Evolutionary conservation across 2,329 filamentous ascomycete genomes (phyloP), one percentile per base, ranked within the genome.

Genomic region (Phialemoniopsis sp.): DNA sequence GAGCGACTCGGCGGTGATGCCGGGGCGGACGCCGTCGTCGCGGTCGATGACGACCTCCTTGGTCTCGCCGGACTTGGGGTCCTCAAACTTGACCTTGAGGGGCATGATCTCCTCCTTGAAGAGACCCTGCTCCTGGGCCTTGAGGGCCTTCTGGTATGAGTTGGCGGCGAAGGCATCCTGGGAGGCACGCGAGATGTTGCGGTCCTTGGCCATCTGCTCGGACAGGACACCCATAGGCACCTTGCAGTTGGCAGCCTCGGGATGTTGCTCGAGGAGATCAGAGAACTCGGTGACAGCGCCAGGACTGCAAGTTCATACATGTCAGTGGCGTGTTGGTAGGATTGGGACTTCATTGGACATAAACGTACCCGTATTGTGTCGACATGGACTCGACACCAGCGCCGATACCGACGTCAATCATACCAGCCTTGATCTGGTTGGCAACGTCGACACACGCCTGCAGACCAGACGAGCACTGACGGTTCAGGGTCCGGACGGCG

Each of bases 361-460:
- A 16, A 29, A 64, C 78, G 53, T 70, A 86, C 81, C 91, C 93
- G 62, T 97, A 97, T 59, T 96, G 87, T 42, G 76, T 75, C 57
- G 80, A 87, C 93, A 98, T 98, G 73, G 87, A 93, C 80, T 98
- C 93, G 17, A 95, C 89, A 57, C 93, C 93, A 15, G 90, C 90
- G 51, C 91, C 93, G 52, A 97, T 81, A 53, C 93, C 93, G 46
- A 97, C 68, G 50, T 97, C 91, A 57, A 97, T 97, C 86, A 95
- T 95, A 55, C 90, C 93, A 5, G 80, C 62, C 57, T 80, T 80
- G 68, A 98, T 94, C 52, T 88, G 87, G 71, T 97, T 95, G 51
- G 91, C 91, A 57, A 97, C 85, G 62, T 97, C 91, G 44, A 93
- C 85, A 57, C 88, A 89, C 17, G 93, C 91, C 66, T 96, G 89